phyloP scores from a whole-genome alignment of 108 stramenopile genomes.

The Nitzschia sp. region DNA sequence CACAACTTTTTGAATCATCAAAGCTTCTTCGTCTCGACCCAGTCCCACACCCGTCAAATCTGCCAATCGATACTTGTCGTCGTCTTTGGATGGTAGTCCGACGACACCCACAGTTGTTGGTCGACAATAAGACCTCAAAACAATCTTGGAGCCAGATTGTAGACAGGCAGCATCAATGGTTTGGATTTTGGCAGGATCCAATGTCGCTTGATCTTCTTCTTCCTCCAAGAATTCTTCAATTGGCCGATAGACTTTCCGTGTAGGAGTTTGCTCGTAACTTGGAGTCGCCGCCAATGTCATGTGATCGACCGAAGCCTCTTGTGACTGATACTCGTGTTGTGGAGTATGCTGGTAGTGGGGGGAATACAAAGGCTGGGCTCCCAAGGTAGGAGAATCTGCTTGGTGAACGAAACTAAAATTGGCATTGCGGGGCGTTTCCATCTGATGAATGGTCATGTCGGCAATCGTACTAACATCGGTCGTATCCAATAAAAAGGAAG shows the following conservation, averaged over 20 bases:
- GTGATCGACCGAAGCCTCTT: background rate
- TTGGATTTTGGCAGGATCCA: conserved; percentile 11
- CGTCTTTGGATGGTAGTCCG: background rate
- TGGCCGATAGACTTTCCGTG: background rate
- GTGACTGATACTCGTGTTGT: no score
- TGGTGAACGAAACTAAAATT: background rate
- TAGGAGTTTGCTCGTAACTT: background rate
- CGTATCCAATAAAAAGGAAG: conserved; percentile 1
- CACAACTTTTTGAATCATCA: conserved; percentile 43
- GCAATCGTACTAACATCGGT: conserved; percentile 12
- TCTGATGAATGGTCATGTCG: conserved; percentile 14
- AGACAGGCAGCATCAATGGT: conserved; percentile 26
- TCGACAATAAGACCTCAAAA: conserved; percentile 24
- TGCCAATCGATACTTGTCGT: background rate
- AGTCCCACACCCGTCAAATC: conserved; percentile 17
- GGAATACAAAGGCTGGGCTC: background rate
- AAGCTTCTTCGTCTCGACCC: conserved; percentile 16
- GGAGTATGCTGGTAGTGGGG: background rate
- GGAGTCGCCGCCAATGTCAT: background rate
- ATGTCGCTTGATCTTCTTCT: conserved; percentile 10
- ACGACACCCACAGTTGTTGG: conserved; percentile 5
- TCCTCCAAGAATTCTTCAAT: background rate
- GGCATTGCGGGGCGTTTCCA: conserved; percentile 8
- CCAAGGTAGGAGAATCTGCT: background rate
- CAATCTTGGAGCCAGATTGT: conserved; percentile 15